Percentiles rank a stretch among this genome's conserved stretches.
phyloP scores from a whole-genome alignment of 2,329 filamentous ascomycete species.

The Ophiobolus disseminans region DNA sequence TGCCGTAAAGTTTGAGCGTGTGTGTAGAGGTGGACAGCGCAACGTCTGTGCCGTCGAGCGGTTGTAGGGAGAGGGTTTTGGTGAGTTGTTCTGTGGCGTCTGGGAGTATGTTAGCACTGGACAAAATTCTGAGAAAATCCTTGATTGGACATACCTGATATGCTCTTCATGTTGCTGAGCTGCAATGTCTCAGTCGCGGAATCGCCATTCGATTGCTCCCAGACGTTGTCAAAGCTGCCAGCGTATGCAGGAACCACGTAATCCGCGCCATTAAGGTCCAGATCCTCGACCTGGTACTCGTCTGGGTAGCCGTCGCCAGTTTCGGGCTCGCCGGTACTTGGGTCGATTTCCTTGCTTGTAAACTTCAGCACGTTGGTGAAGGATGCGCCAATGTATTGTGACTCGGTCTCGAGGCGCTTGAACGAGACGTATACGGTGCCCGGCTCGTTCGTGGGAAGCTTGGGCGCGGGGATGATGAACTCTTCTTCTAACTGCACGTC shows the following conservation, averaged over 20 bases:
- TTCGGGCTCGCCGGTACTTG: conserved; percentile 89
- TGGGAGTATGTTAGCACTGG: conserved; percentile 47
- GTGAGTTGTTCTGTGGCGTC: conserved; percentile 93
- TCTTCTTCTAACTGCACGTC: conserved; percentile 76
- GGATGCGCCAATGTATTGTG: conserved; percentile 76
- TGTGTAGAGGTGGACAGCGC: conserved; percentile 88
- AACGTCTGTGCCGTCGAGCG: conserved; percentile 92
- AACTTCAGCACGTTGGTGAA: conserved; percentile 97
- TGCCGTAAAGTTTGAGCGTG: conserved; percentile 93
- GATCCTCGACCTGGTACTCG: conserved; percentile 94
- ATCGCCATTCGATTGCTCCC: conserved; percentile 91
- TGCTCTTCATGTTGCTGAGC: conserved; percentile 86
- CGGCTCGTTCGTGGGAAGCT: conserved; percentile 81
- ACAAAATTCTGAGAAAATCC: not conserved
- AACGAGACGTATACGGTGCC: conserved; percentile 96
- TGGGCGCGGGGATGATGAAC: conserved; percentile 89
- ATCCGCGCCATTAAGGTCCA: conserved; percentile 89
- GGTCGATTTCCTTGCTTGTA: conserved; percentile 97
- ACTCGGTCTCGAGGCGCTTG: conserved; percentile 78
- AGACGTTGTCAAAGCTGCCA: conserved; percentile 92
- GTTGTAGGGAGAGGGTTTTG: conserved; percentile 86
- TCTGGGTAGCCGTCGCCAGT: conserved; percentile 88
- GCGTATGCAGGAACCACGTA: conserved; percentile 94
- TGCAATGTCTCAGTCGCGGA: conserved; percentile 91
- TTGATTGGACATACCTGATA: conserved; percentile 71